Conservation (phyloP, 768 basidiomycete species). For the Boletus subparvulus region DNA sequence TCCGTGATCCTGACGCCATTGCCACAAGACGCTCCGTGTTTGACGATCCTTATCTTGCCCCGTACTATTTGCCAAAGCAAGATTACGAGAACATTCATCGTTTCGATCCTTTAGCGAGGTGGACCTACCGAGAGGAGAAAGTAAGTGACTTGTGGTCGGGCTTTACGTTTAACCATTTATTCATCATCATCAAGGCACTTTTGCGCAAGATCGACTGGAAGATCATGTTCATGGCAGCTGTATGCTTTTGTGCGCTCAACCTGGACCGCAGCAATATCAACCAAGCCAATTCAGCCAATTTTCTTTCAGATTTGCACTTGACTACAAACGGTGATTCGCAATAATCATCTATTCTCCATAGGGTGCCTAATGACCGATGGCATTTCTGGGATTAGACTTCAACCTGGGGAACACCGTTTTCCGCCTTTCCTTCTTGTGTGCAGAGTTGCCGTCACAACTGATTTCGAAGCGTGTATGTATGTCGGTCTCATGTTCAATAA, state of each 20-base stretch:
- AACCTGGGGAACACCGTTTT: constrained; percentile 58
- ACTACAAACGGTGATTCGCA: constrained; percentile 43
- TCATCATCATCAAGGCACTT: constrained; percentile 35
- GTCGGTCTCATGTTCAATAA: neutral
- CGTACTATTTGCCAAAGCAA: constrained; percentile 42
- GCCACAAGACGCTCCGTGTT: constrained; percentile 54
- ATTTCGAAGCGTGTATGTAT: constrained; percentile 53
- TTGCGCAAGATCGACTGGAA: constrained; percentile 61
- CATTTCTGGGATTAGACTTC: constrained; percentile 38
- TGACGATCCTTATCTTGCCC: constrained; percentile 44
- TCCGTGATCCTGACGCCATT: constrained; percentile 35
- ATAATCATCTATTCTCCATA: neutral
- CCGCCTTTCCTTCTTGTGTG: constrained; percentile 49
- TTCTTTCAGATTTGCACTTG: constrained; percentile 55
- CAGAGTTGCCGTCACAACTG: constrained; percentile 63
- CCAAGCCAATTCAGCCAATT: constrained; percentile 58
- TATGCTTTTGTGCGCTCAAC: constrained; percentile 58
- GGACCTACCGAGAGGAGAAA: constrained; percentile 59
- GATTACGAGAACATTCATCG: constrained; percentile 57
- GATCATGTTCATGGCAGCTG: constrained; percentile 55
- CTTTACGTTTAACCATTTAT: too few species aligned
- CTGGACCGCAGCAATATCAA: constrained; percentile 53
- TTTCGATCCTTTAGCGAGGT: constrained; percentile 56
- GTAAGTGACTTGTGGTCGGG: constrained; percentile 20
- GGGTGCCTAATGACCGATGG: neutral